These are phyloP conservation scores for Diaporthe citrichinensis DNA, from an alignment of 2,329 filamentous ascomycete genomes.

Conservation along the genomic window DNA sequence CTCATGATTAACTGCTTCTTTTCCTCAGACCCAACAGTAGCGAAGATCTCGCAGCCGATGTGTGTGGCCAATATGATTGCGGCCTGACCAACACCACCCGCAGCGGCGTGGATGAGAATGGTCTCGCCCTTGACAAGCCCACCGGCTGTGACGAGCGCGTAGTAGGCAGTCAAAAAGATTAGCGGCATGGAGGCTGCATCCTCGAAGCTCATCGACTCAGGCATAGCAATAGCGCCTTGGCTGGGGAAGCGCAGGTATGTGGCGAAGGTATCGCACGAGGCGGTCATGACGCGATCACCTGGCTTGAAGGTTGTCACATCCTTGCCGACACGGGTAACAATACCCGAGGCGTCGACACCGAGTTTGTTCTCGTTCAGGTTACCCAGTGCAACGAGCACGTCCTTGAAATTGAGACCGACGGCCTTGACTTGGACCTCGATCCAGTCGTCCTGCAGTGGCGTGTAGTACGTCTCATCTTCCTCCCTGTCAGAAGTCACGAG, in stretches of 20 bases:
- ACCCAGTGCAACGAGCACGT: slow-evolving; percentile 16
- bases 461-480: slow-evolving; percentile 22
- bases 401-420: slow-evolving; percentile 50
- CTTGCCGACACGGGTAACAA: slow-evolving; percentile 21
- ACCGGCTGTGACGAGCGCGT: slow-evolving; percentile 53
- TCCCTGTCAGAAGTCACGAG: not conserved
- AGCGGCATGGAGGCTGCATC: slow-evolving; percentile 35
- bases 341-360: slow-evolving; percentile 4
- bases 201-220: slow-evolving; percentile 25
- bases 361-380: not conserved
- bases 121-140: slow-evolving; percentile 47
- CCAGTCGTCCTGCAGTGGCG: not conserved
- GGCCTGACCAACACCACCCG: slow-evolving; percentile 58
- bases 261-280: not conserved
- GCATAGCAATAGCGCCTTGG: slow-evolving; percentile 10
- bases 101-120: slow-evolving; percentile 60
- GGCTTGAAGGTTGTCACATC: slow-evolving; percentile 36
- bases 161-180: slow-evolving; percentile 52
- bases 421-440: slow-evolving; percentile 47
- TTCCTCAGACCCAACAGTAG: slow-evolving; percentile 49
- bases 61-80: slow-evolving; percentile 56
- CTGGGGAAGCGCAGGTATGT: not conserved
- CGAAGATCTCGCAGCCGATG: slow-evolving; percentile 56
- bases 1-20: slow-evolving; percentile 55
- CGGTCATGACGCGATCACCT: slow-evolving; percentile 30